Evolutionary conservation across 2,329 filamentous ascomycete genomes (phyloP).

Genomic region (Dothistroma pini): DNA sequence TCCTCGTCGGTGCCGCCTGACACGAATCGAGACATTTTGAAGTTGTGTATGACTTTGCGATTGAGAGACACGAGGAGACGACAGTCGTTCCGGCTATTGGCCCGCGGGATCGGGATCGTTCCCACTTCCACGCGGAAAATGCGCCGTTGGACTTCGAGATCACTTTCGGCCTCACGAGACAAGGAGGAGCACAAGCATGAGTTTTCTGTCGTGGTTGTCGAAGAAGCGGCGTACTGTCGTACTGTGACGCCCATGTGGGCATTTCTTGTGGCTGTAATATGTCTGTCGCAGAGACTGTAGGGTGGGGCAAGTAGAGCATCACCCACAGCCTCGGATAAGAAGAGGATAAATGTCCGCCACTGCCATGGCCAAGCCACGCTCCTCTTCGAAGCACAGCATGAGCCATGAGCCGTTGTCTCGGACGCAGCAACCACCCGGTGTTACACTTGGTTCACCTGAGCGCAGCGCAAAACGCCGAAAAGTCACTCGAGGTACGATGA

Average conservation of each 20-base stretch:
- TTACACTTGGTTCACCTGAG: neutral
- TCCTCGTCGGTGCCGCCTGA: slow-evolving; percentile 51
- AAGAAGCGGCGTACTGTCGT: too few relatives aligned
- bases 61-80: neutral
- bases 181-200: too few relatives aligned
- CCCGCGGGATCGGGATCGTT: neutral
- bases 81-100: neutral
- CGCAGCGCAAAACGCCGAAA: slow-evolving; percentile 23
- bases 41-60: neutral
- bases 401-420: slow-evolving; percentile 7
- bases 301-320: too few relatives aligned
- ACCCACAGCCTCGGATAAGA: neutral
- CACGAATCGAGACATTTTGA: slow-evolving; percentile 49
- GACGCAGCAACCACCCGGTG: slow-evolving; percentile 1
- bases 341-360: neutral
- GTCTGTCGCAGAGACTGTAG: too few relatives aligned
- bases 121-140: neutral
- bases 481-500: slow-evolving; percentile 23
- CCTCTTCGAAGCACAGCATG: neutral
- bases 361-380: neutral
- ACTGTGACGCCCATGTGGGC: too few relatives aligned
- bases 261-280: too few relatives aligned
- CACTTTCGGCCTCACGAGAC: too few relatives aligned
- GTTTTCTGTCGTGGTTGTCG: too few relatives aligned
- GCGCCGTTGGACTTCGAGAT: neutral